These are phyloP conservation scores for Steccherinum ochraceum DNA, from an alignment of 768 basidiomycete species.

Conservation along the genomic window DNA sequence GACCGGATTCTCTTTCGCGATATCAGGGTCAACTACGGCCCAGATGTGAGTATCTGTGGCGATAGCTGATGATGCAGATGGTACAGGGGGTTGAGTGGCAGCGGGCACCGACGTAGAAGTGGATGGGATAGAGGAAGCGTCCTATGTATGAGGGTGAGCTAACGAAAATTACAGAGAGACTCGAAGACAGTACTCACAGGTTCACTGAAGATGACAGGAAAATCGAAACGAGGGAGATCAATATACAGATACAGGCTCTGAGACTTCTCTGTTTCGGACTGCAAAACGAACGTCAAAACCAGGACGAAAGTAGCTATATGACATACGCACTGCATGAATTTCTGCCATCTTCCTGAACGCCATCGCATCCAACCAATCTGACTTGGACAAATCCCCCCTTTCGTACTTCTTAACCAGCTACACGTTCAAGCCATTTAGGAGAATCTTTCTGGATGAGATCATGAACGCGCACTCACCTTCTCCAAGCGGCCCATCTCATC, in stretches of 20 bases:
- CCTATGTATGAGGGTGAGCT: conserved; percentile 23
- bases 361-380: conserved; percentile 93
- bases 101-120: conserved; percentile 10
- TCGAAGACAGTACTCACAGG: conserved; percentile 45
- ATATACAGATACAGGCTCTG: conserved; percentile 94
- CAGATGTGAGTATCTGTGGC: conserved; percentile 70
- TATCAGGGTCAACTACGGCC: conserved; percentile 88
- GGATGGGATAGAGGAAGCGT: conserved; percentile 12
- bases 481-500: conserved; percentile 97
- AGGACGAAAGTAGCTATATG: too few species aligned
- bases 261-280: conserved; percentile 90
- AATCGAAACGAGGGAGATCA: conserved; percentile 94
- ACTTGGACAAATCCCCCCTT: conserved; percentile 85
- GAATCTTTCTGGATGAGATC: neutral
- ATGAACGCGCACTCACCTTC: conserved; percentile 46
- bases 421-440: too few species aligned
- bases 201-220: conserved; percentile 94
- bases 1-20: conserved; percentile 88
- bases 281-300: too few species aligned
- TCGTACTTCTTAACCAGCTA: conserved; percentile 95
- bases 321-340: conserved; percentile 70
- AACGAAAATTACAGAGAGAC: neutral
- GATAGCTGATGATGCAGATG: conserved; percentile 38
- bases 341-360: conserved; percentile 94
- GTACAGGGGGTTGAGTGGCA: conserved; percentile 32